Percentiles rank a stretch among this genome's conserved stretches.
Conservation (phyloP, 106 monocot genomes). For the Agapanthus africanus region DNA sequence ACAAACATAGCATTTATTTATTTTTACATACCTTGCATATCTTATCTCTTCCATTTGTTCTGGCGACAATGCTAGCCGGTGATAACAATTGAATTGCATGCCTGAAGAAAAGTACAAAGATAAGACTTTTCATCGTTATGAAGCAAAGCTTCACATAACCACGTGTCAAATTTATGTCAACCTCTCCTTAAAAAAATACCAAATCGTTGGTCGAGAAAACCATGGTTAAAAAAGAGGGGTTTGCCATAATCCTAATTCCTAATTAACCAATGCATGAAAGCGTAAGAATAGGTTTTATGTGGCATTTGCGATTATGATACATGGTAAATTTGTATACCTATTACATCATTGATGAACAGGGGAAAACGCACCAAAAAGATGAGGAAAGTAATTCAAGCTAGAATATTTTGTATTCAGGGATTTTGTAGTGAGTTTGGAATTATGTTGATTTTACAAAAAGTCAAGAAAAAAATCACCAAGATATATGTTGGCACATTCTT, state of each 20-base stretch:
- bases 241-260: too few species aligned
- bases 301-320: neutral
- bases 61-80: constrained; percentile 74
- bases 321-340: neutral
- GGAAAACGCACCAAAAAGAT: neutral
- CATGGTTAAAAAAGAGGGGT: too few species aligned
- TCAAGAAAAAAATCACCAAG: too few species aligned
- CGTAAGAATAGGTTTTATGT: neutral
- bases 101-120: constrained; percentile 30
- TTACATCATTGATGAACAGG: neutral
- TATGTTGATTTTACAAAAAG: neutral
- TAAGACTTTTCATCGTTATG: too few species aligned
- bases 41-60: constrained; percentile 77
- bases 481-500: too few species aligned
- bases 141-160: too few species aligned
- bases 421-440: neutral
- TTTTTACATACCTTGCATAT: constrained; percentile 75
- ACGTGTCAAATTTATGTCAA: too few species aligned
- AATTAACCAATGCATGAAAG: too few species aligned
- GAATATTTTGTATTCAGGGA: neutral
- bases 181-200: too few species aligned
- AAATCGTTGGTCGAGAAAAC: too few species aligned
- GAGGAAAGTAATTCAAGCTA: too few species aligned
- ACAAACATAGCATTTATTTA: too few species aligned
- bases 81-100: constrained; percentile 88